Evolutionary conservation across 371 early-diverging fungal species (phyloP), one percentile per base, ranked within the genome.

Genomic region (Gilbertella persicaria): DNA sequence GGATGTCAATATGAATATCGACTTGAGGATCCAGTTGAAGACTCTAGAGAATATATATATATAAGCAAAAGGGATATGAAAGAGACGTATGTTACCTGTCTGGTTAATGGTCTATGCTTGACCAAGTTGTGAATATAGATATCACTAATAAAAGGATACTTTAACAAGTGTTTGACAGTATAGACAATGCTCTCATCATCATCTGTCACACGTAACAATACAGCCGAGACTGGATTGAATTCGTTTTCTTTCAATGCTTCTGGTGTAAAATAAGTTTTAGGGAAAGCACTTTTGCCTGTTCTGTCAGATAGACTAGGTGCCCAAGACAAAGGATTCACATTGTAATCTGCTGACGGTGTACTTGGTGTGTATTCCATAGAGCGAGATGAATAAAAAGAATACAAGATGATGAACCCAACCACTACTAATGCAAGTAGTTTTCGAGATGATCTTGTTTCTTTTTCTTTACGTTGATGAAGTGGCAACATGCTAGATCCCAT

Each of bases 121-220:
- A 78, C 62, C 38, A 71, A 66, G 48, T 82, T 82, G 59, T 81
- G 73, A 45, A 84, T 72, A 28, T 71, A 69, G 29, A 85, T 78
- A 43, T 83, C 78, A 26, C 73, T 80, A 26, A 85, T 73, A 57
- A 75, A 85, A 0, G 80, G 80, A 50, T 84, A 84, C 26, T 75
- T 74, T 2, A 63, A 54, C 30, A 84, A 33, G 28, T 80, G 78
- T 13, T 69, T 63, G 8, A 82, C 70, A 8, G 75, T 61, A 40
- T 68, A 40, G 17, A 74, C 53, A 21, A 83, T 69, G 28, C 71
- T 68, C 21, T 60, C 50, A 33, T 72, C 67, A 13, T 70, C 60
- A 8, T 78, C 67, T 16, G 76, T 74, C 49, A 79, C 74, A 28
- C 80, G 68, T 39, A 80, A 54, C 5, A 85, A 40, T 3, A 85